Percentiles rank a stretch among this genome's conserved stretches.
phyloP scores from a whole-genome alignment of 345 rosid genomes.

The Hibiscus syriacus region DNA sequence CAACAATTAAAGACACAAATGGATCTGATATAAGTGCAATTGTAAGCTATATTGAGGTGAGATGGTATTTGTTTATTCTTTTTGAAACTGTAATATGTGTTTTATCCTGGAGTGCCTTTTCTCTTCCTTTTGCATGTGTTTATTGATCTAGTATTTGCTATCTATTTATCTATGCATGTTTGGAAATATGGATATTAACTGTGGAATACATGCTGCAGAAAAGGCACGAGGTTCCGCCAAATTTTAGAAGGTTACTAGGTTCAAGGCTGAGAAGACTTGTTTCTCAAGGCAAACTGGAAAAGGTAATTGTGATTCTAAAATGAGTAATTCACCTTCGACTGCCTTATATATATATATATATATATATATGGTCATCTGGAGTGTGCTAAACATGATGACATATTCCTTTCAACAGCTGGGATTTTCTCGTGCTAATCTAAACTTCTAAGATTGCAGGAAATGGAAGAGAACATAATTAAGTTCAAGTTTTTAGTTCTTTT shows the following conservation, averaged over 20 bases:
- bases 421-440: background rate
- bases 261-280: constrained; percentile 74
- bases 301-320: constrained; percentile 30
- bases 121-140: background rate
- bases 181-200: background rate
- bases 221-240: constrained; percentile 51
- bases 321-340: background rate
- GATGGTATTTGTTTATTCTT: constrained; percentile 16
- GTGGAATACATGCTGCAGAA: constrained; percentile 31
- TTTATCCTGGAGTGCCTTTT: too few species aligned
- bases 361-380: background rate
- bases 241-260: constrained; percentile 53
- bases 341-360: background rate
- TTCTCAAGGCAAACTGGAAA: constrained; percentile 59
- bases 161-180: background rate
- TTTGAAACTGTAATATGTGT: background rate
- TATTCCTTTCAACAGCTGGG: background rate
- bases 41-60: constrained; percentile 57
- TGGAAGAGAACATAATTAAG: background rate
- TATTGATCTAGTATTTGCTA: background rate
- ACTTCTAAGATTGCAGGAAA: background rate
- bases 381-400: background rate
- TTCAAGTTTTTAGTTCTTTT: background rate
- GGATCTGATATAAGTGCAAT: constrained; percentile 56
- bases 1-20: constrained; percentile 37